Evolutionary conservation across 352 stramenopile genomes (phyloP).

Genomic region (Plasmopara muralis): DNA sequence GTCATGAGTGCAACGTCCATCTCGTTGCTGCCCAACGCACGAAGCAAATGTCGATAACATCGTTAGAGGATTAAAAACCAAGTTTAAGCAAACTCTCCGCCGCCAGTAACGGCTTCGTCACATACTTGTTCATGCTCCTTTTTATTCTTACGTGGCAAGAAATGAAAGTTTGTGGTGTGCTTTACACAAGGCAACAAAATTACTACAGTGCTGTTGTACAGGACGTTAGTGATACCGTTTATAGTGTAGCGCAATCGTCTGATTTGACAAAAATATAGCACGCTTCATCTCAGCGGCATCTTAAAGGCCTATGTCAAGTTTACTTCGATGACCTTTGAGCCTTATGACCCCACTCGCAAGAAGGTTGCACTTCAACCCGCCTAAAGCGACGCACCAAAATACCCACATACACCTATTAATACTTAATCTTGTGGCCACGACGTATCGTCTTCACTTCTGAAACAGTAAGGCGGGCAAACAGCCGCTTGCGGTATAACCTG

Average conservation of each 20-base stretch:
- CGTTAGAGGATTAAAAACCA: conserved; percentile 5
- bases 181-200: too few relatives aligned
- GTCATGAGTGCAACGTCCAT: conserved; percentile 84
- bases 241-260: too few relatives aligned
- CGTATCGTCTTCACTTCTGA: conserved; percentile 20
- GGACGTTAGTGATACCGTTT: too few relatives aligned
- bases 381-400: conserved; percentile 16
- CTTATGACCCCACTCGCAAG: background rate
- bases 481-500: conserved; percentile 13
- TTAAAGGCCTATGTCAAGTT: too few relatives aligned
- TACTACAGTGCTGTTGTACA: too few relatives aligned
- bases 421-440: conserved; percentile 2
- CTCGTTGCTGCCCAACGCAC: conserved; percentile 49
- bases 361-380: background rate
- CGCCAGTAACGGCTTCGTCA: background rate
- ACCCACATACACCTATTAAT: conserved; percentile 20
- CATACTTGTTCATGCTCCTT: conserved; percentile 43
- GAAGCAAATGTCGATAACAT: conserved; percentile 1
- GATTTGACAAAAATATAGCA: too few relatives aligned
- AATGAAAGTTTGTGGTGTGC: too few relatives aligned
- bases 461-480: conserved; percentile 16
- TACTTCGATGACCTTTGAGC: background rate
- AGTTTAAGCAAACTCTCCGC: background rate
- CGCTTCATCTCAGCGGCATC: too few relatives aligned
- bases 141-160: too few relatives aligned